Percentiles rank a stretch among this genome's conserved stretches.
These are phyloP conservation scores for Brasenia schreberi DNA, from an alignment of 164 flowering plant genomes.

Conservation along the genomic window DNA sequence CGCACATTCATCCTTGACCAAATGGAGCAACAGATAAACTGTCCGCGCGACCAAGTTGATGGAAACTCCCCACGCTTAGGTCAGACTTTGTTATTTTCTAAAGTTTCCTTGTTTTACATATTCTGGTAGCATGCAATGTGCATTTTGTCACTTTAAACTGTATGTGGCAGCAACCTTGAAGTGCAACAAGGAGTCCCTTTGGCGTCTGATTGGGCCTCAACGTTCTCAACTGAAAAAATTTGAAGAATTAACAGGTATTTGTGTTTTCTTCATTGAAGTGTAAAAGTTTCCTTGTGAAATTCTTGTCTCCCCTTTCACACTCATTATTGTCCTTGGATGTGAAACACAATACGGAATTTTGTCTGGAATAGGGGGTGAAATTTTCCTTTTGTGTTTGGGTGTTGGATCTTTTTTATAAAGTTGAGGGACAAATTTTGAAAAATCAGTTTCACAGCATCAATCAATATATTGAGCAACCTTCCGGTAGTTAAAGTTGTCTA, in stretches of 20 bases:
- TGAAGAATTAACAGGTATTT: conserved; percentile 82
- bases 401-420: too few species aligned
- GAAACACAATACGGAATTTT: too few species aligned
- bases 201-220: conserved; percentile 78
- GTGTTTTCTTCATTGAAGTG: conserved; percentile 2
- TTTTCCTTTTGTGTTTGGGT: too few species aligned
- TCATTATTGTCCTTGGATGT: too few species aligned
- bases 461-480: too few species aligned
- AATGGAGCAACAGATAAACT: conserved; percentile 74
- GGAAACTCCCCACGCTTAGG: conserved; percentile 64
- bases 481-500: too few species aligned
- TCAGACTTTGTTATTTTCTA: conserved; percentile 9
- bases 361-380: too few species aligned
- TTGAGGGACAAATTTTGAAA: too few species aligned
- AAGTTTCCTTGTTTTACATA: neutral
- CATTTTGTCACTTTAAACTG: neutral
- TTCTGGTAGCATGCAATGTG: neutral
- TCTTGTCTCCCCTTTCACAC: neutral
- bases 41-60: conserved; percentile 64
- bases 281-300: neutral
- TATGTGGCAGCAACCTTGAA: conserved; percentile 51
- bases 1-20: conserved; percentile 82
- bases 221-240: conserved; percentile 68
- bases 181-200: conserved; percentile 66
- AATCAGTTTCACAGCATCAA: too few species aligned